A percentile compares a stretch with the other conserved stretches of the same genome.
These are phyloP conservation scores for Bipolaris victoriae DNA, from an alignment of 2,329 filamentous ascomycete genomes.

Conservation along the genomic window DNA sequence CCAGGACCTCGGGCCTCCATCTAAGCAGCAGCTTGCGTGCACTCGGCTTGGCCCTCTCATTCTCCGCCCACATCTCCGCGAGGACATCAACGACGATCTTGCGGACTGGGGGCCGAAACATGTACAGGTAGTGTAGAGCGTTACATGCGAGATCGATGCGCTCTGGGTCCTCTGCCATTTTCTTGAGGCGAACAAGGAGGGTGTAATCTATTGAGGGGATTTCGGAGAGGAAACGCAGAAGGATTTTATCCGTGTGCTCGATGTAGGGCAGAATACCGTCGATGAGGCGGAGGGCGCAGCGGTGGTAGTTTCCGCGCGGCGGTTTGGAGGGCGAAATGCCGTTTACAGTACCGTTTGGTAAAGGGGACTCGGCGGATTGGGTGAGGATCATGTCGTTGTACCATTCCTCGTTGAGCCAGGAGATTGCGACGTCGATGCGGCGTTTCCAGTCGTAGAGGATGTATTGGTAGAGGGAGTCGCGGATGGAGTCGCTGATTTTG, in stretches of 20 bases:
- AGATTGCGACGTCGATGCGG: conserved; percentile 87
- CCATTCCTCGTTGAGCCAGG: conserved; percentile 98
- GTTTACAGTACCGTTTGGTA: conserved; percentile 50
- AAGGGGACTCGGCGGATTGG: conserved; percentile 35
- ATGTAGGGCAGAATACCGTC: conserved; percentile 90
- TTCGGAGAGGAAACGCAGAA: conserved; percentile 91
- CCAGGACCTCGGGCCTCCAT: conserved; percentile 60
- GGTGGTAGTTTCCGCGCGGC: conserved; percentile 69
- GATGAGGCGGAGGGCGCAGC: conserved; percentile 79
- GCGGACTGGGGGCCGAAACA: conserved; percentile 63
- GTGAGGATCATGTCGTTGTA: conserved; percentile 78
- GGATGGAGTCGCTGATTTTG: conserved; percentile 71
- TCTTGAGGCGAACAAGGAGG: conserved; percentile 74
- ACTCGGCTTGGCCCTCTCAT: conserved; percentile 55
- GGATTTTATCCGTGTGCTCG: conserved; percentile 86
- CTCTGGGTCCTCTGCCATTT: conserved; percentile 68
- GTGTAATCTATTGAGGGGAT: conserved; percentile 77
- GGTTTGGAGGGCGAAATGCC: conserved; percentile 50
- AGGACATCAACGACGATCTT: conserved; percentile 64
- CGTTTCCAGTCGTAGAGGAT: conserved; percentile 90
- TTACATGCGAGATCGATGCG: conserved; percentile 65
- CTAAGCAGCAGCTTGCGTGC: conserved; percentile 61
- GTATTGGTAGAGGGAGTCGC: conserved; percentile 82
- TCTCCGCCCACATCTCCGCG: conserved; percentile 62
- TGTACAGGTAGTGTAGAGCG: conserved; percentile 59